Evolutionary conservation across 805 yeast species (phyloP), one percentile per base, ranked within the genome.

Genomic region (Sugiyamaella lignohabitans): DNA sequence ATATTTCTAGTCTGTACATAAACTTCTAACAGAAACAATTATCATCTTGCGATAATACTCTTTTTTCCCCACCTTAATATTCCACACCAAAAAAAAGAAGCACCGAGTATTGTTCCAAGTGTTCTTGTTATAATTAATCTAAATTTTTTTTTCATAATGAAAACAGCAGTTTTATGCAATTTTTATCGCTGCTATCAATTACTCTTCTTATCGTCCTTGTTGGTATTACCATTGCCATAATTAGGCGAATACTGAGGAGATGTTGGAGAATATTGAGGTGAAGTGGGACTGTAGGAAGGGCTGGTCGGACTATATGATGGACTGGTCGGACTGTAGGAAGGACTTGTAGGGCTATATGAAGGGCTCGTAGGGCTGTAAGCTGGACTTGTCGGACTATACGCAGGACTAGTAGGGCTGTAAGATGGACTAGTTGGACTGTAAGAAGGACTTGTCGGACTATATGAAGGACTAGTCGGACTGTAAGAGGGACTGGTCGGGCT

Each of bases 341-440:
- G 89, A 1, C 82, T 76, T 2, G 89, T 82, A 45, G 93, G 93
- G 0, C 78, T 69, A 35, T 52, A 52, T 29, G 64, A 54, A 49
- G 87, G 86, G 3, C 80, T 72, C 0, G 85, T 79, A 46, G 85
- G 84, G 0, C 76, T 68, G 60, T 79, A 76, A 11, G 71, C 58
- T 57, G 93, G 93, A 0, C 87, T 78, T 0, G 89, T 82, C 51
- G 89, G 89, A 1, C 77, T 68, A 58, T 80, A 80, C 1, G 64
- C 52, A 53, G 84, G 84, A 14, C 80, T 74, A 1, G 86, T 79
- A 46, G 87, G 86, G 0, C 76, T 66, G 62, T 80, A 77, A 65
- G 73, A 82, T 21, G 96, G 96, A 0, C 84, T 78, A 0, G 89
- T 83, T 42, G 91, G 91, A 1, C 82, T 69, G 59, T 80, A 80